Evolutionary conservation across 106 monocot species (phyloP).

Genomic region (Posidonia australis): DNA sequence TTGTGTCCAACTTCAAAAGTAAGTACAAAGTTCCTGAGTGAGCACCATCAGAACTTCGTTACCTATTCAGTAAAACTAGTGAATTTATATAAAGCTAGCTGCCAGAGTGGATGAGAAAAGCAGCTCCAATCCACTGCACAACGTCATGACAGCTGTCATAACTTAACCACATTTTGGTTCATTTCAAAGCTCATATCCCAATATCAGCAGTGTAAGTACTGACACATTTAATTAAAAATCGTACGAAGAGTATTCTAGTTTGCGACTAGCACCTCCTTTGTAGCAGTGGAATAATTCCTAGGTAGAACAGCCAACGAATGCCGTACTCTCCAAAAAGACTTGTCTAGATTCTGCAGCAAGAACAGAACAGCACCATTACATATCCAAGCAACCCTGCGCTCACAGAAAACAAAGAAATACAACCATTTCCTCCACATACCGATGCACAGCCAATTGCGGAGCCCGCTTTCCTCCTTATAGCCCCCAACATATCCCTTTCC

Average conservation of each 20-base stretch:
- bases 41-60: too few species aligned
- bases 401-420: neutral
- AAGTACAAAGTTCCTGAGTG: too few species aligned
- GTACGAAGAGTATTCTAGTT: too few species aligned
- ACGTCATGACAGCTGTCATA: too few species aligned
- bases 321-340: conserved; percentile 26
- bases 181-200: neutral
- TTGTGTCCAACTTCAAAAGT: too few species aligned
- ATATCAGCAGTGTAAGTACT: neutral
- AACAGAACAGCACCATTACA: neutral
- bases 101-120: too few species aligned
- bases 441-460: conserved; percentile 10
- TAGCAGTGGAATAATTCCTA: conserved; percentile 39
- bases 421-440: neutral
- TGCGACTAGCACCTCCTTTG: conserved; percentile 47
- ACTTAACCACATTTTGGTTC: too few species aligned
- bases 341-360: conserved; percentile 22
- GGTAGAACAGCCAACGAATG: conserved; percentile 15
- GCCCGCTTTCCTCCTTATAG: conserved; percentile 24
- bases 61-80: neutral
- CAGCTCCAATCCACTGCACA: too few species aligned
- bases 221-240: neutral
- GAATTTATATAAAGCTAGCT: neutral
- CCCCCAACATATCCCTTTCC: conserved; percentile 39
- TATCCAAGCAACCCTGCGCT: neutral